These are phyloP conservation scores for Stellera chamaejasme DNA, from an alignment of 345 rosid genomes.

Conservation along the genomic window DNA sequence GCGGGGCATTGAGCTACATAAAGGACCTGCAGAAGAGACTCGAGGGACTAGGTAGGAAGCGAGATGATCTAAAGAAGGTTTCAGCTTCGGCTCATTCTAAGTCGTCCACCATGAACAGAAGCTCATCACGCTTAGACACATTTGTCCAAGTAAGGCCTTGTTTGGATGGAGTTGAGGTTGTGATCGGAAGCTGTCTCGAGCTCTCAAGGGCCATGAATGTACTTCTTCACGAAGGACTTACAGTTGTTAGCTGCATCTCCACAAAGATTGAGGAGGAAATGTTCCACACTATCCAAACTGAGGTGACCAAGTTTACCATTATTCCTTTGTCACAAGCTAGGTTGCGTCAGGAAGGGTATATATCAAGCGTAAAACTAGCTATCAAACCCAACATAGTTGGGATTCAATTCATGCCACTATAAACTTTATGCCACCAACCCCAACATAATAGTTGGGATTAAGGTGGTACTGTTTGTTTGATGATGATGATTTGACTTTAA, in stretches of 20 bases:
- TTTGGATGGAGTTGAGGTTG: slow-evolving; percentile 33
- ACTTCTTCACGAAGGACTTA: slow-evolving; percentile 32
- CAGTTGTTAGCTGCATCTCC: slow-evolving; percentile 27
- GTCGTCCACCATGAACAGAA: neutral
- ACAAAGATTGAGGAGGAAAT: slow-evolving; percentile 31
- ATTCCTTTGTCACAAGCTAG: too few species aligned
- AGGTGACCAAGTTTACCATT: slow-evolving; percentile 18
- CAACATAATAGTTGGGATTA: too few species aligned
- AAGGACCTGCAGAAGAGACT: slow-evolving; percentile 21
- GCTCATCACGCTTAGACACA: slow-evolving; percentile 1
- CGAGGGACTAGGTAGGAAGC: slow-evolving; percentile 11
- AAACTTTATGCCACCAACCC: too few species aligned
- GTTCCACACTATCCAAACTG: slow-evolving; percentile 34
- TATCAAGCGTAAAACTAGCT: too few species aligned
- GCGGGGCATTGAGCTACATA: slow-evolving; percentile 31
- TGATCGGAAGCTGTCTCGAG: slow-evolving; percentile 19
- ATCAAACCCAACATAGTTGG: too few species aligned
- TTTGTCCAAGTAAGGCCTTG: slow-evolving; percentile 27
- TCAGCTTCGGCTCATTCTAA: slow-evolving; percentile 6
- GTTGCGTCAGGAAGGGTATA: too few species aligned
- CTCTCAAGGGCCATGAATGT: slow-evolving; percentile 31
- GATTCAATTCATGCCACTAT: too few species aligned
- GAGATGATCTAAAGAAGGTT: slow-evolving; percentile 26
- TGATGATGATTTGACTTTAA: neutral
- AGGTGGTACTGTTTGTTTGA: neutral